phyloP scores from a whole-genome alignment of 2,329 filamentous ascomycete genomes.

The Biscogniauxia marginata region DNA sequence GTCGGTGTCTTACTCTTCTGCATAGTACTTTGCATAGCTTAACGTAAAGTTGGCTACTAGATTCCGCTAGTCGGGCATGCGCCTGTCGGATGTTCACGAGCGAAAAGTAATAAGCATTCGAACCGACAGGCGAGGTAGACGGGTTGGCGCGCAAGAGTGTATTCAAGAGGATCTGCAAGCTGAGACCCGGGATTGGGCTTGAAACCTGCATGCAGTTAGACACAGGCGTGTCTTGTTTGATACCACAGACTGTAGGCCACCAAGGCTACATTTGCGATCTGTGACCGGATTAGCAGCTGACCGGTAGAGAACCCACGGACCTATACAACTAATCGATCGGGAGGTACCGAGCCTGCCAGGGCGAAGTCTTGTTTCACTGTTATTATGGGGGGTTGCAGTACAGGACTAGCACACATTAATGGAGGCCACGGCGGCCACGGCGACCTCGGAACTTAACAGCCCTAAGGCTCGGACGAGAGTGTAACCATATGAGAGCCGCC shows the following conservation, averaged over 20 bases:
- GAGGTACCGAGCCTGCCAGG: constrained; percentile 23
- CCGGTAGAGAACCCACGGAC: constrained; percentile 19
- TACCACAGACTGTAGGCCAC: constrained; percentile 24
- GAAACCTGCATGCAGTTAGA: constrained; percentile 36
- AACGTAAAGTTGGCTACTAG: not conserved
- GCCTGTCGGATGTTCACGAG: not conserved
- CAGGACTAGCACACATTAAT: not conserved
- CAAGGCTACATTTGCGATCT: constrained; percentile 23
- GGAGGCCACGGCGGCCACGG: not conserved
- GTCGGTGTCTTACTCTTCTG: not conserved
- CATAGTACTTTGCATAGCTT: not conserved
- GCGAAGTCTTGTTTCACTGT: constrained; percentile 9
- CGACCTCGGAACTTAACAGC: not conserved
- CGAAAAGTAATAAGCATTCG: not conserved
- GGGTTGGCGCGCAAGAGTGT: constrained; percentile 1
- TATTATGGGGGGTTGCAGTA: constrained; percentile 1
- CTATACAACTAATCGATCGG: constrained; percentile 18
- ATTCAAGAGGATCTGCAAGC: constrained; percentile 38
- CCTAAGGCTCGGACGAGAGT: not conserved
- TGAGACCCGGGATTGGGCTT: constrained; percentile 42
- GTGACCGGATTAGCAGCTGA: constrained; percentile 33
- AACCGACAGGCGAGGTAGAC: constrained; percentile 11
- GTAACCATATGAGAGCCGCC: not conserved
- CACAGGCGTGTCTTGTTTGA: constrained; percentile 16
- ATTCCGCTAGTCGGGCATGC: not conserved